Evolutionary conservation across 768 basidiomycete genomes (phyloP), one percentile per base, ranked within the genome.

Genomic region (Amylocystis lapponica): DNA sequence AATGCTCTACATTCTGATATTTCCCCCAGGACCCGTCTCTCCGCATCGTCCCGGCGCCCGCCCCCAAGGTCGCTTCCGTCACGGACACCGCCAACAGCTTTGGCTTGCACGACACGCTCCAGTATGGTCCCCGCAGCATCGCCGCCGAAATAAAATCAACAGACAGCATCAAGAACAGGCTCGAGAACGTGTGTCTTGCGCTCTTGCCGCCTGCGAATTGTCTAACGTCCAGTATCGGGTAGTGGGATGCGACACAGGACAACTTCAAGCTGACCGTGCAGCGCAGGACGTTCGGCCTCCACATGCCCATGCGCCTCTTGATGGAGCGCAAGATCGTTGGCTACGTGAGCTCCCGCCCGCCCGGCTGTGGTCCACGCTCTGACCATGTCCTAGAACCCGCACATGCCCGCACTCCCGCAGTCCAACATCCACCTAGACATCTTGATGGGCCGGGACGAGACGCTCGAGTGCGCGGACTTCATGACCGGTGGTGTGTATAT

Each of bases 191-290:
- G 49, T 41, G 83, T 60, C 20, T 22, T 20, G 29, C 20, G 21
- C 26, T 37, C 21, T 26, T 37, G 22, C 5, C 19, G 23, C 19
- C n/a, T 27, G 21, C 33, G 23, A 21, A n/a, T 19, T 10, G 17
- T 35, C 11, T 17, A 11, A 19, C 19, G 34, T 11, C 19, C 22
- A 20, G 21, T 26, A 19, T 35, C 37, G 6, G 11, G 23, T 50
- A 98, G 95, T 98, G 96, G 96, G 84, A 93, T 40, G 81, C 81
- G 51, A 92, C 94, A 7, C 93, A 96, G 62, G 86, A 91, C 62
- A 86, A 85, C 62, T 60, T 93, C 38, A 84, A 84, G 60, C 71
- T 97, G 45, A 92, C 79, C 36, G 69, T 95, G 66, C 78, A 91
- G 59, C 81, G 94, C 34, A 81, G 90, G 62, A 60, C 84, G 25